Evolutionary conservation across 257 asterid genomes (phyloP), one percentile per base, ranked within the genome.

Genomic region (Striga asiatica): DNA sequence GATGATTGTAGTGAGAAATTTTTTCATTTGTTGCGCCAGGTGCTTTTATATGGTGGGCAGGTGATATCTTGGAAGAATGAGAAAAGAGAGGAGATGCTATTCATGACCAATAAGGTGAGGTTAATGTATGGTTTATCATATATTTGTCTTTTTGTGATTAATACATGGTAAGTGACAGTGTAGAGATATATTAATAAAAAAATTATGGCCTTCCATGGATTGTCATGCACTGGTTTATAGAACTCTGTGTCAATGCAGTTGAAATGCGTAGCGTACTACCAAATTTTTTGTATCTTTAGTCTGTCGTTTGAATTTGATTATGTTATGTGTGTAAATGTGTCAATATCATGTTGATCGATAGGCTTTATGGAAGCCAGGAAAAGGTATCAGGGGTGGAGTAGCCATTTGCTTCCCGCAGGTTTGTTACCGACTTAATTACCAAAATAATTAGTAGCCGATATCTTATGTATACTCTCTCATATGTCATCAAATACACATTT

Each of bases 1-100:
- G 50, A 18, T 43, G 19, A 43, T 43, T 2, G 25, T 13, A 18
- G 25, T 43, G 38, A 14, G 10, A 22, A 7, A 31, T 31, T 64
- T 23, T 28, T 49, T 42, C 41, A 47, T 56, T 43, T 49, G 55
- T 49, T 68, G 73, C 34, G 62, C 14, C 76, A 84, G 94, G 93
- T 87, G 61, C 85, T 70, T 73, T 62, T 87, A 50, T 56, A 57
- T 54, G 96, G 96, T 24, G 94, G 82, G 16, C 96, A 79, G 68
- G 81, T 87, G 55, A 58, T 79, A 39, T 84, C 96, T n/a, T 84
- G 93, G 96, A 87, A 87, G 76, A 87, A 84, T 61, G 89, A 79
- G 56, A 78, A 67, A 69, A 69, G 94, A 56, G 82, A 87, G 50
- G 93, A 87, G 73, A 55, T 81, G 77, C 79, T 87, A 22, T 87